A percentile compares a stretch with the other conserved stretches of the same genome.
Evolutionary conservation across 495 filamentous ascomycete species (phyloP).

Genomic region (Jackrogersella minutella): DNA sequence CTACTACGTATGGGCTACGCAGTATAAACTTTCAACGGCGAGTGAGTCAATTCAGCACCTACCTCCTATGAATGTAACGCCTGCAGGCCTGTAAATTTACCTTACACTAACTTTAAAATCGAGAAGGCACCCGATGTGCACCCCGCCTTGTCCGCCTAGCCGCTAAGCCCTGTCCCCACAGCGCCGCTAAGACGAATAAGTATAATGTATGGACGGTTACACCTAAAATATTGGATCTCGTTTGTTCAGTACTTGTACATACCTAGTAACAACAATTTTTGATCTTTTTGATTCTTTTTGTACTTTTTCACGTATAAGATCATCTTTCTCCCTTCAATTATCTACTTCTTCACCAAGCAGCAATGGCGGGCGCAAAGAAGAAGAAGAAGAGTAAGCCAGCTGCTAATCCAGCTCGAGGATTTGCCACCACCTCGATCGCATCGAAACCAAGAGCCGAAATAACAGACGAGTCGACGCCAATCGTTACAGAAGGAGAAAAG

Average conservation of each 20-base stretch:
- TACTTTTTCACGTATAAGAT: conserved; percentile 2
- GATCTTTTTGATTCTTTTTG: not conserved
- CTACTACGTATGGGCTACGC: too few species aligned
- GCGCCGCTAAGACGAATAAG: conserved; percentile 1
- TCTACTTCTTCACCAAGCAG: conserved; percentile 27
- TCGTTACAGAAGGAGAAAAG: conserved; percentile 22
- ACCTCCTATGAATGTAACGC: not conserved
- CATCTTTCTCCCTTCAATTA: conserved; percentile 3
- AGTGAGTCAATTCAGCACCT: conserved; percentile 11
- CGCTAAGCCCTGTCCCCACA: conserved; percentile 31
- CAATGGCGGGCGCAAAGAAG: conserved; percentile 83
- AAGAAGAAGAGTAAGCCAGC: conserved; percentile 84
- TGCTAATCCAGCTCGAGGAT: conserved; percentile 85
- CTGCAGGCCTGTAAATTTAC: not conserved
- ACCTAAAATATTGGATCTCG: conserved; percentile 27
- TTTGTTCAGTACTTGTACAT: too few species aligned
- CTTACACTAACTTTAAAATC: too few species aligned
- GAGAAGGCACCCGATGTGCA: not conserved
- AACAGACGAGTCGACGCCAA: conserved; percentile 42
- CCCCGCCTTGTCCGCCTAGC: conserved; percentile 22
- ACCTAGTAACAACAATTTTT: conserved; percentile 29
- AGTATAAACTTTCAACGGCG: conserved; percentile 15
- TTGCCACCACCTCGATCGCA: conserved; percentile 89
- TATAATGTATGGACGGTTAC: not conserved
- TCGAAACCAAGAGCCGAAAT: conserved; percentile 69